A percentile compares a stretch with the other conserved stretches of the same genome.
Evolutionary conservation across 495 filamentous ascomycete species (phyloP).

Genomic region (Annulohypoxylon nitens): DNA sequence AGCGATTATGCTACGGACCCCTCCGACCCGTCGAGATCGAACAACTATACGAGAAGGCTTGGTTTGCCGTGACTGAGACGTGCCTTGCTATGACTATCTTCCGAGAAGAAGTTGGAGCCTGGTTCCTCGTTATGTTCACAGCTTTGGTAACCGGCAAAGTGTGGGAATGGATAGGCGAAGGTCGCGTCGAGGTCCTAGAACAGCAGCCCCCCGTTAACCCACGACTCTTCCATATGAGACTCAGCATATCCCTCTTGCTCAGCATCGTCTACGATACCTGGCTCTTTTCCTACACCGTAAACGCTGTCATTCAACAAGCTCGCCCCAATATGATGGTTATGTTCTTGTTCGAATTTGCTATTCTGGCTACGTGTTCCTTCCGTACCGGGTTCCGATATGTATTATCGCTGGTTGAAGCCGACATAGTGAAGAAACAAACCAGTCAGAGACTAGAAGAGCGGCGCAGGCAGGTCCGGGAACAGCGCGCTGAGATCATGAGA

Average conservation of each 20-base stretch:
- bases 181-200: slow-evolving; percentile 91
- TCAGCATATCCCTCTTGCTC: slow-evolving; percentile 81
- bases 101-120: slow-evolving; percentile 90
- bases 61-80: slow-evolving; percentile 97
- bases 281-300: slow-evolving; percentile 83
- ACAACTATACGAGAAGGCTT: slow-evolving; percentile 95
- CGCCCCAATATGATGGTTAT: slow-evolving; percentile 99
- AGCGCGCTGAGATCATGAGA: slow-evolving; percentile 73
- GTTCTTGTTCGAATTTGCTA: slow-evolving; percentile 97
- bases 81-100: slow-evolving; percentile 99
- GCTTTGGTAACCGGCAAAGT: slow-evolving; percentile 92
- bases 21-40: slow-evolving; percentile 95
- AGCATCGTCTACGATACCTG: slow-evolving; percentile 80
- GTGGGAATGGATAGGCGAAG: slow-evolving; percentile 98
- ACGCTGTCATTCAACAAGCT: slow-evolving; percentile 84
- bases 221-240: slow-evolving; percentile 85
- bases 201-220: slow-evolving; percentile 95
- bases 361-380: slow-evolving; percentile 81
- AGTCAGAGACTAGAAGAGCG: slow-evolving; percentile 73
- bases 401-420: slow-evolving; percentile 82
- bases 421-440: slow-evolving; percentile 78
- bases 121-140: slow-evolving; percentile 97
- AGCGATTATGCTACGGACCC: slow-evolving; percentile 89
- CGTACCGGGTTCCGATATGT: slow-evolving; percentile 83
- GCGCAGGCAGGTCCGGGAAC: slow-evolving; percentile 65